phyloP scores from a whole-genome alignment of 2,329 filamentous ascomycete species.

The Cordyceps farinosa region DNA sequence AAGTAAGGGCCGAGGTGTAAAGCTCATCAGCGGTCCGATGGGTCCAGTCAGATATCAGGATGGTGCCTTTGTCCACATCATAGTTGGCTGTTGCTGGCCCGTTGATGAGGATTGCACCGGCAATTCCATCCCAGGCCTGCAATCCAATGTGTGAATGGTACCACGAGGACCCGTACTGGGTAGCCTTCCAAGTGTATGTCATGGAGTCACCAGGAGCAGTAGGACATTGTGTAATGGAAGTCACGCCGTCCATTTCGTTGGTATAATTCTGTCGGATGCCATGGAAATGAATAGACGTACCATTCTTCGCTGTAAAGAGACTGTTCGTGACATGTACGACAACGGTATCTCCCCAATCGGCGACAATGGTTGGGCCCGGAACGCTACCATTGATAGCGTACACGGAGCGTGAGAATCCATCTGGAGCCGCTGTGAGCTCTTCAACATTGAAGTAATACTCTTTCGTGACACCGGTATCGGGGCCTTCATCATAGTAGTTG shows the following conservation, averaged over 20 bases:
- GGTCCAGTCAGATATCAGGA: constrained; percentile 59
- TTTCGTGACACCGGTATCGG: constrained; percentile 47
- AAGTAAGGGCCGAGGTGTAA: neutral
- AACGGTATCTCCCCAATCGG: constrained; percentile 45
- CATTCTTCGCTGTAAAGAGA: constrained; percentile 47
- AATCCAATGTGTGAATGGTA: constrained; percentile 59
- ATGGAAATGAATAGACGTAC: constrained; percentile 61
- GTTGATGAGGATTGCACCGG: constrained; percentile 59
- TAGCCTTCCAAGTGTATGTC: constrained; percentile 57
- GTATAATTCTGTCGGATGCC: constrained; percentile 55
- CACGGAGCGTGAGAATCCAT: constrained; percentile 40
- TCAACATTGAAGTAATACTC: constrained; percentile 46
- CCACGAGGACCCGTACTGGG: constrained; percentile 53
- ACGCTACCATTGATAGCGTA: constrained; percentile 54
- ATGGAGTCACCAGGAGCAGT: constrained; percentile 47
- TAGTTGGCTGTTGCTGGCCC: constrained; percentile 57
- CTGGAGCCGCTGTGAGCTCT: constrained; percentile 40
- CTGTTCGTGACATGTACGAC: constrained; percentile 49
- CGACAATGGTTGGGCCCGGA: constrained; percentile 57
- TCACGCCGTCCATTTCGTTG: constrained; percentile 55
- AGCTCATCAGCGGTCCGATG: constrained; percentile 28
- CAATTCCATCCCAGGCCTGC: constrained; percentile 51
- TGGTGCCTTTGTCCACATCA: constrained; percentile 58
- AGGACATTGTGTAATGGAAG: constrained; percentile 47
- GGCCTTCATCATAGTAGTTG: constrained; percentile 39